These are phyloP conservation scores for Triticum urartu DNA, from an alignment of 176 grass and related monocot species.

Conservation along the genomic window DNA sequence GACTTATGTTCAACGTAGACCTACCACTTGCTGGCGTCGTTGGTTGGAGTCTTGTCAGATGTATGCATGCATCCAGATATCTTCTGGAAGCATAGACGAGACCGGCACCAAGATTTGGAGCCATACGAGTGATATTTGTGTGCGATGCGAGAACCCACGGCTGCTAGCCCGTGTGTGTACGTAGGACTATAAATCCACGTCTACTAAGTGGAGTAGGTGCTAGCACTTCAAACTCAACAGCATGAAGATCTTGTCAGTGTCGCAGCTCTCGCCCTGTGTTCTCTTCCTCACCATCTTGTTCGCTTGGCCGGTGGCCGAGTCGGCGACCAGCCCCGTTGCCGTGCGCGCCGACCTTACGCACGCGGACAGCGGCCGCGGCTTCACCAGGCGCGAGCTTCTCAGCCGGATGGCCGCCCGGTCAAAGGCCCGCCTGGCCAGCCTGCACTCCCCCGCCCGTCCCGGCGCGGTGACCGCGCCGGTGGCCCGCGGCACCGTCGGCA, in stretches of 20 bases:
- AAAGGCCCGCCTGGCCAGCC: slow-evolving; percentile 17
- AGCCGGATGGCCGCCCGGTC: slow-evolving; percentile 34
- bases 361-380: slow-evolving; percentile 47
- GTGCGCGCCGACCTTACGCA: slow-evolving; percentile 50
- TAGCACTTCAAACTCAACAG: not conserved
- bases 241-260: slow-evolving; percentile 1
- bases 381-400: slow-evolving; percentile 49
- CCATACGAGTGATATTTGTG: too few species aligned
- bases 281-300: slow-evolving; percentile 6
- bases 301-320: not conserved
- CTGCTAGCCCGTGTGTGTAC: too few species aligned
- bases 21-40: too few species aligned
- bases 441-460: not conserved
- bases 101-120: too few species aligned
- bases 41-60: too few species aligned
- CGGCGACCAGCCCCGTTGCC: not conserved
- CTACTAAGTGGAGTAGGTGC: too few species aligned
- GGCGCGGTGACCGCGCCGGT: not conserved
- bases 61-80: too few species aligned
- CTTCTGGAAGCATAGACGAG: too few species aligned
- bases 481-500: slow-evolving; percentile 24
- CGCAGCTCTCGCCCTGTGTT: not conserved
- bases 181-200: too few species aligned
- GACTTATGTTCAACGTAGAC: too few species aligned
- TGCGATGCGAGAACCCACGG: too few species aligned